Evolutionary conservation across 1,284 basidiomycete species (phyloP), one percentile per base, ranked within the genome.

Genomic region (Apiotrichum gamsii): DNA sequence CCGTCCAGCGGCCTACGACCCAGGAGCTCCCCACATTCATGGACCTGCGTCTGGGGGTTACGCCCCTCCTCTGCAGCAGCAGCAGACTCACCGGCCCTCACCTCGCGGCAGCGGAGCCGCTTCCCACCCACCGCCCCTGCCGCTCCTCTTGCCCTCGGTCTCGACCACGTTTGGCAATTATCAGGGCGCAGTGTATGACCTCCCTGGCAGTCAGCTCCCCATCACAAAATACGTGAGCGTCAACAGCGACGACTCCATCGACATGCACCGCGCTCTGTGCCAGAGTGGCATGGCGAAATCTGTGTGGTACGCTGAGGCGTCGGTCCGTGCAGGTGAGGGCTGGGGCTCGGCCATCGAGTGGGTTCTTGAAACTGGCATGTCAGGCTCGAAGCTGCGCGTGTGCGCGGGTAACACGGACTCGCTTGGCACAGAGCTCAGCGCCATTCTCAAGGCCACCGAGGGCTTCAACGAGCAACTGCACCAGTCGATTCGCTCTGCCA

Each of bases 291-390:
- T 57, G 21, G 35, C 56, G 2, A 37, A 44, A 16, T 60, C 65
- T 0, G 57, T 71, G 8, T 72, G 68, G 64, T 72, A 72, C 49
- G 60, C 69, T 1, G 69, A 67, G 34, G 66, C 65, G 1, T 64
- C 63, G 9, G 62, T 57, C n/a, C 58, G 70, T 16, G 67, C 62
- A 0, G 70, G 69, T 18, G 70, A 71, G 58, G 68, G 64, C 3
- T 72, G 70, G 70, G 69, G 57, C 10, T 61, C 70, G 0, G 69
- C 69, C 4, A 53, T 72, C 9, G 67, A 72, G 49, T 72, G 70
- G 70, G 61, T 64, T 18, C 51, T 63, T 15, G 54, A 64, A 19
- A 50, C 54, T 2, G 58, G 58, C 24, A 57, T 55, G 42, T 67
- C 66, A 0, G 68, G 68, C 8, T 61, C 54, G 16, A 71, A 68